Percentiles rank a stretch among this genome's conserved stretches.
Evolutionary conservation across 768 basidiomycete species (phyloP).

Genomic region (Dentipellis sp.): DNA sequence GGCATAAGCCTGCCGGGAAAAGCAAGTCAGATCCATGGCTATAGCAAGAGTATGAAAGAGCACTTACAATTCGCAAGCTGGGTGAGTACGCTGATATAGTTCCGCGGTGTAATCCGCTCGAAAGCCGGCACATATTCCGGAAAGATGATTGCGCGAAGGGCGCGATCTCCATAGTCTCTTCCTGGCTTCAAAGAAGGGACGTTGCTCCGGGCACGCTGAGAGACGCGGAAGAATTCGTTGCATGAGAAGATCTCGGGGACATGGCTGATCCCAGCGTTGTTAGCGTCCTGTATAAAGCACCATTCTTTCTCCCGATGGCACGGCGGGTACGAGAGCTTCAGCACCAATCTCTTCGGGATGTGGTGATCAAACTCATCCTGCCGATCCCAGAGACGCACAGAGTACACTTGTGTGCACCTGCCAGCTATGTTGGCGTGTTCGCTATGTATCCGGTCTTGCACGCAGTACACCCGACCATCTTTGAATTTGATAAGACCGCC

Average conservation of each 20-base stretch:
- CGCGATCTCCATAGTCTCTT: neutral
- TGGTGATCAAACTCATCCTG: too few species aligned
- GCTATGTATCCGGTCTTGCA: too few species aligned
- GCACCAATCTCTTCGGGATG: neutral
- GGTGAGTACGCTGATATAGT: neutral
- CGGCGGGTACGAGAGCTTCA: neutral
- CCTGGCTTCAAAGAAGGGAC: neutral
- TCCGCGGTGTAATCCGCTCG: neutral
- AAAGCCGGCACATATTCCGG: neutral
- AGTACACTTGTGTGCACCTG: too few species aligned
- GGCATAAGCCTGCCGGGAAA: neutral
- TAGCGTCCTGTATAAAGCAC: neutral
- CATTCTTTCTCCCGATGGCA: neutral
- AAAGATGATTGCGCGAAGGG: neutral
- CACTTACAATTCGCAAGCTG: neutral
- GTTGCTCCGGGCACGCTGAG: too few species aligned
- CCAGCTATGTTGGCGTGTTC: too few species aligned
- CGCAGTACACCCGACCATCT: neutral
- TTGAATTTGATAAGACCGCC: neutral
- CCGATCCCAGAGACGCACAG: too few species aligned
- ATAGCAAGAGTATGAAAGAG: too few species aligned
- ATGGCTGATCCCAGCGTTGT: neutral
- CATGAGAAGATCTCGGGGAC: neutral
- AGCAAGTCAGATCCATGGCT: too few species aligned
- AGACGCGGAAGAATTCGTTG: neutral